These are phyloP conservation scores for Phoenix dactylifera DNA, from an alignment of 176 grass and related monocot species.

Conservation along the genomic window DNA sequence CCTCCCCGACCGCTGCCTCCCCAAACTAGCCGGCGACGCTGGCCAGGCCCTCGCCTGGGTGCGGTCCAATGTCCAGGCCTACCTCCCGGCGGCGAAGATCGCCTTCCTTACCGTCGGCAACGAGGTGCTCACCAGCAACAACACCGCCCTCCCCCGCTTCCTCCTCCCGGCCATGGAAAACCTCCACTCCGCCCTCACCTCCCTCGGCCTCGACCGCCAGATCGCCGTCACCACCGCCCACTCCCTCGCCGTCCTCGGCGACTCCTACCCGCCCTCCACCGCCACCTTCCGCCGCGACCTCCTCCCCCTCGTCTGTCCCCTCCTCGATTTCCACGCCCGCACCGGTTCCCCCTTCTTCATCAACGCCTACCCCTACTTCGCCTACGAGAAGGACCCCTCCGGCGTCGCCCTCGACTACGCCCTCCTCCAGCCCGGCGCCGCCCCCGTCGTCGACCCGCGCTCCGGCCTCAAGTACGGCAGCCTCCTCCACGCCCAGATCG, in stretches of 20 bases:
- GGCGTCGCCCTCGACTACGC: background rate
- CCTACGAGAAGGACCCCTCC: constrained; percentile 40
- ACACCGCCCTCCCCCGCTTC: no score
- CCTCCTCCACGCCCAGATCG: no score
- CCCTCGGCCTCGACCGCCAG: constrained; percentile 32
- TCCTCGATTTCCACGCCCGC: constrained; percentile 51
- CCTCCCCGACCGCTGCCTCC: no score
- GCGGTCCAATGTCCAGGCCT: no score
- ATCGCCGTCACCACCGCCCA: constrained; percentile 58
- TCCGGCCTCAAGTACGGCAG: no score
- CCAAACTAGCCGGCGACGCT: no score
- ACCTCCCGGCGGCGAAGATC: no score
- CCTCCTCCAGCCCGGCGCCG: no score
- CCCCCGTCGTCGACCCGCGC: no score
- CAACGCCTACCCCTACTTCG: constrained; percentile 75
- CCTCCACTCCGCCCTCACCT: constrained; percentile 35
- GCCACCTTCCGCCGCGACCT: constrained; percentile 23
- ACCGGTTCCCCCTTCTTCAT: constrained; percentile 52
- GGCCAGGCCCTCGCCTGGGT: no score
- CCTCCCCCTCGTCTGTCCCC: constrained; percentile 41
- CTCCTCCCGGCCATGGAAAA: constrained; percentile 44
- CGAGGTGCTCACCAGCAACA: constrained; percentile 56
- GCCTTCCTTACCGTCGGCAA: constrained; percentile 60
- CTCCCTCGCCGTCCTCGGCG: constrained; percentile 37
- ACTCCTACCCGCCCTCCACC: constrained; percentile 55